Percentiles rank a stretch among this genome's conserved stretches.
Conservation (phyloP, 192 early-diverging fungal species). For the Backusella tuberculispora region DNA sequence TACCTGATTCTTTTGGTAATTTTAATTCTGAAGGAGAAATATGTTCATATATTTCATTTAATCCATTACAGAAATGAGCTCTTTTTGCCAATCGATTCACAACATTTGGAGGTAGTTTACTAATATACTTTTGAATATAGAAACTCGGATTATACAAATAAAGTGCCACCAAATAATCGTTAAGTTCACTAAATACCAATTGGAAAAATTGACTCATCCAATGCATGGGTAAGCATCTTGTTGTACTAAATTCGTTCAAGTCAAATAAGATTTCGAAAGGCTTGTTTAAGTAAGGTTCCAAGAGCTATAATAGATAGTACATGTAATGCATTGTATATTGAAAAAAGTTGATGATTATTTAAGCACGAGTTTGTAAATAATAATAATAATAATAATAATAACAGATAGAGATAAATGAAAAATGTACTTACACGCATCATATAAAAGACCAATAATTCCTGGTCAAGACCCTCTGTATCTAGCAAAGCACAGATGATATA, state of each 20-base stretch:
- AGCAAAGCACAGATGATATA: conserved; percentile 82
- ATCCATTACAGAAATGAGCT: conserved; percentile 63
- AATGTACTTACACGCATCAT: conserved; percentile 64
- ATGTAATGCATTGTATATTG: neutral
- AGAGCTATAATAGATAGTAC: conserved; percentile 30
- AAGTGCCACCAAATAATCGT: conserved; percentile 63
- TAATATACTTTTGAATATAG: conserved; percentile 65
- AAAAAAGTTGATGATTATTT: neutral
- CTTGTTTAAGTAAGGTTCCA: conserved; percentile 69
- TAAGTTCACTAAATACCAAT: conserved; percentile 65
- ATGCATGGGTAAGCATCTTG: conserved; percentile 75
- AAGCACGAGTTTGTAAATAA: neutral
- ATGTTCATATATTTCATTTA: conserved; percentile 70
- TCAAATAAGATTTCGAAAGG: conserved; percentile 84
- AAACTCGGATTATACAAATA: conserved; percentile 83
- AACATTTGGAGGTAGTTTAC: conserved; percentile 50
- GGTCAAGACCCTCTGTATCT: conserved; percentile 76
- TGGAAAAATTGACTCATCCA: conserved; percentile 74
- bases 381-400: too few relatives aligned
- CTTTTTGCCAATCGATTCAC: conserved; percentile 60
- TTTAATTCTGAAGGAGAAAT: conserved; percentile 71
- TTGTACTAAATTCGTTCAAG: conserved; percentile 68
- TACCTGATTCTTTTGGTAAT: conserved; percentile 71
- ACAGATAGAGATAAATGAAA: too few relatives aligned
- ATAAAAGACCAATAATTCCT: conserved; percentile 81